Evolutionary conservation across 768 basidiomycete genomes (phyloP).

Genomic region (Sistotremastrum suecicum): DNA sequence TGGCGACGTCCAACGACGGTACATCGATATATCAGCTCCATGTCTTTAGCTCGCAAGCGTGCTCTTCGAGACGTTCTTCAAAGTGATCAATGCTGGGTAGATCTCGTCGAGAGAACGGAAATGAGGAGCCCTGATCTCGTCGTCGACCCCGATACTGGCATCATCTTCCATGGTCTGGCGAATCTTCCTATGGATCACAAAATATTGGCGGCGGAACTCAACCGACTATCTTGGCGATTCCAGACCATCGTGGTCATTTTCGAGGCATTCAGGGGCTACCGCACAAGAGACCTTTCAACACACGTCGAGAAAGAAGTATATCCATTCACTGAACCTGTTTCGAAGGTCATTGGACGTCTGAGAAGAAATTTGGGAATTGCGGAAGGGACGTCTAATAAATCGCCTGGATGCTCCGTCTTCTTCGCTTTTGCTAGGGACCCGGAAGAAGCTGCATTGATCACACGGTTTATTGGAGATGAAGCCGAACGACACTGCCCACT

Average conservation of each 20-base stretch:
- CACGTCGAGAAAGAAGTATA: conserved; percentile 7
- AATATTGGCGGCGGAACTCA: conserved; percentile 28
- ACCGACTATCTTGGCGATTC: conserved; percentile 51
- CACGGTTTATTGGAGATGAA: conserved; percentile 44
- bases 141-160: conserved; percentile 44
- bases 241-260: conserved; percentile 42
- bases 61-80: conserved; percentile 39
- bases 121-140: conserved; percentile 53
- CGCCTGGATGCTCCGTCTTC: conserved; percentile 25
- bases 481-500: conserved; percentile 29
- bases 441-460: conserved; percentile 39
- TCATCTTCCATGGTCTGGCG: conserved; percentile 34
- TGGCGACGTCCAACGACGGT: conserved; percentile 17
- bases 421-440: conserved; percentile 53
- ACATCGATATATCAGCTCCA: conserved; percentile 58
- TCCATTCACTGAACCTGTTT: conserved; percentile 50
- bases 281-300: not conserved
- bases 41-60: conserved; percentile 56
- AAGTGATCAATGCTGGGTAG: conserved; percentile 29
- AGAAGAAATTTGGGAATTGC: conserved; percentile 46
- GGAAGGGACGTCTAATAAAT: conserved; percentile 43
- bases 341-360: conserved; percentile 59
- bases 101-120: conserved; percentile 49
- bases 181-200: conserved; percentile 37
- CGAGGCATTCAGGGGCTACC: conserved; percentile 33